These are phyloP conservation scores for Quercus berberidifolia DNA, from an alignment of 306 rosid genomes.

Conservation along the genomic window DNA sequence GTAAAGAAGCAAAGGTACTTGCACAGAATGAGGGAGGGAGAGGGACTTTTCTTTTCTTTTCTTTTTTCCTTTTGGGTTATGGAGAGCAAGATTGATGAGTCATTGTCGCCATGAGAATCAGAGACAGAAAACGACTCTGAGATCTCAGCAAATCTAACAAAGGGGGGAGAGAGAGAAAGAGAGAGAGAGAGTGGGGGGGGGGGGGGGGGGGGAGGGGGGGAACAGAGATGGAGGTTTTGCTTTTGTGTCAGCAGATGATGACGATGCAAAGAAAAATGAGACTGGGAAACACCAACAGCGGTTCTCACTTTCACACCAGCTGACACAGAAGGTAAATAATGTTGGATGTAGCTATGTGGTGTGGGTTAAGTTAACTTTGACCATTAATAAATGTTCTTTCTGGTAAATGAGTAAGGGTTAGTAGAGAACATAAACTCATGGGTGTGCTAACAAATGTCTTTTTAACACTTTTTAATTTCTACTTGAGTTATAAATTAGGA, in stretches of 20 bases:
- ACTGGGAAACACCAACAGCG: neutral
- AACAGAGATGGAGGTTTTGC: neutral
- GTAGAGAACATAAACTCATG: too few relatives aligned
- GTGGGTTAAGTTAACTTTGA: neutral
- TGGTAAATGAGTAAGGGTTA: too few relatives aligned
- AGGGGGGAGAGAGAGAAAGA: neutral
- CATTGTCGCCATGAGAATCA: conserved; percentile 40
- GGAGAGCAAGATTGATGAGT: conserved; percentile 23
- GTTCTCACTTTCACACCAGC: neutral
- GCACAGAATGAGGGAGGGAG: neutral
- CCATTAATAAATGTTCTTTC: neutral
- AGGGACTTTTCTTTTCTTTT: neutral
- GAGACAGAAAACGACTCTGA: conserved; percentile 35
- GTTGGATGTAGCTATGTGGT: neutral
- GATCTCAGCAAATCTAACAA: conserved; percentile 29
- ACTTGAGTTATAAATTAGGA: too few relatives aligned
- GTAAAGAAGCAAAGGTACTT: conserved; percentile 1
- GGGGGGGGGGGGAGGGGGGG: neutral
- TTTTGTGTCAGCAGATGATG: neutral
- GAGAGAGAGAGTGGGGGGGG: neutral
- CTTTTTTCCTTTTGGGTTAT: neutral
- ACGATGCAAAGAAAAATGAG: neutral
- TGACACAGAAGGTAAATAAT: neutral
- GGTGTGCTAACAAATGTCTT: too few relatives aligned
- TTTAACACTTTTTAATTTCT: too few relatives aligned